Evolutionary conservation across 1,284 basidiomycete genomes (phyloP), one percentile per base, ranked within the genome.

Genomic region (Leccinum fallax): DNA sequence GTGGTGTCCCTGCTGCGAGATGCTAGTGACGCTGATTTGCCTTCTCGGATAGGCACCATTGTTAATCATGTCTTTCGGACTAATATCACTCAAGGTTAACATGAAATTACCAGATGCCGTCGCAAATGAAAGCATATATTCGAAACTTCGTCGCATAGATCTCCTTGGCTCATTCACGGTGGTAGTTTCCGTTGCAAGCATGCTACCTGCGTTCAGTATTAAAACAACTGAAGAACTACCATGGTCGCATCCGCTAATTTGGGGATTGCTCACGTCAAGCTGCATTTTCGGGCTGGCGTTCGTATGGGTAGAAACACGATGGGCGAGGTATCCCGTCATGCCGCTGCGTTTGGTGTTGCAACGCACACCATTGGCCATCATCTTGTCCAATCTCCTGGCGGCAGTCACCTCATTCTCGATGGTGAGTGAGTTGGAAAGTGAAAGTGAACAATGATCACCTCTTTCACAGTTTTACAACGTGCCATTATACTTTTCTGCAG

Each of bases 131-230:
- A 74, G 80, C 59, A 67, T 83, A 48, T 79, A 77, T 56, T 82
- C 89, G 46, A 93, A 90, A 73, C 76, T 54, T 38, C 55, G 56
- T 51, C 10, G 92, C 21, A 90, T 96, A 70, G 94, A 96, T 77
- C 89, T 88, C 69, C 77, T 92, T 55, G 94, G 94, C 9, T 51
- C 49, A 5, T 51, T 51, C 49, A 51, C 49, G 2, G 1, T 51
- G 49, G 49, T 51, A 8, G 16, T 51, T 28, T 51, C 24, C 24
- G 5, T 51, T 51, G 24, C 49, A 51, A 51, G 24, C 21, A 51
- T 28, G 15, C 49, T 51, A 28, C 28, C 49, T 28, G 49, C 49
- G 8, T 28, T 51, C 49, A 51, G 49, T 10, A 51, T 51, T 51
- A 26, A n/a, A 51, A 28, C 49, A 26, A 51, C 24, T 9, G 49